Conservation (phyloP, 805 yeast species). For the Wickerhamomyces alni region DNA sequence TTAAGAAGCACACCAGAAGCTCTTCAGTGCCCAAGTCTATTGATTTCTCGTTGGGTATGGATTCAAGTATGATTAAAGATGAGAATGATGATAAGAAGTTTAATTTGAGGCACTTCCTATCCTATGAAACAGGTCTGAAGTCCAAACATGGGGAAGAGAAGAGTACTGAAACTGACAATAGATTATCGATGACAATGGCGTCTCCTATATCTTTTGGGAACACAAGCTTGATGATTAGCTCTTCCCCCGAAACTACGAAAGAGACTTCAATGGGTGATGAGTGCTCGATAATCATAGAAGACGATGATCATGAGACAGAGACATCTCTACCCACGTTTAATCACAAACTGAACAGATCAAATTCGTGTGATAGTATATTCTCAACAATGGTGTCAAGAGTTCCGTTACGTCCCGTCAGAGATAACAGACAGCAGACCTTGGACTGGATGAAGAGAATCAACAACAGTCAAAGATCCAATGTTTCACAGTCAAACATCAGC, state of each 20-base stretch:
- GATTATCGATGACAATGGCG: not conserved
- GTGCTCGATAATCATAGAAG: not conserved
- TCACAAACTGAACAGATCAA: constrained; percentile 23
- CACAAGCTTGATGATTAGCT: not conserved
- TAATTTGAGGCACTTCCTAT: constrained; percentile 20
- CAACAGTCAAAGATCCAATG: not conserved
- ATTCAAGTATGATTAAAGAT: not conserved
- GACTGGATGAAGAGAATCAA: constrained; percentile 22
- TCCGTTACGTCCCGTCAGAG: constrained; percentile 14
- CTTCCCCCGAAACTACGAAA: not conserved
- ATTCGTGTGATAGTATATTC: constrained; percentile 24
- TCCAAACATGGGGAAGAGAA: not conserved
- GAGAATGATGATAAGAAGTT: constrained; percentile 4
- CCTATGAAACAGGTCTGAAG: constrained; percentile 23
- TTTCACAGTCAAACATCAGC: constrained; percentile 1
- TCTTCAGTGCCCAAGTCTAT: constrained; percentile 4
- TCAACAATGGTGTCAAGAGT: constrained; percentile 18
- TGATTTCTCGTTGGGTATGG: not conserved
- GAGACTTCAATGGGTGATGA: not conserved
- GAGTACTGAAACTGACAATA: not conserved
- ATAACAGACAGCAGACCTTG: constrained; percentile 19
- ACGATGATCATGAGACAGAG: not conserved
- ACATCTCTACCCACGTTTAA: constrained; percentile 13
- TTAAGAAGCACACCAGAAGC: not conserved
- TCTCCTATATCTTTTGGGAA: not conserved